Evolutionary conservation across 2,329 filamentous ascomycete genomes (phyloP), one percentile per base, ranked within the genome.

Genomic region (Thelonectria discophora): DNA sequence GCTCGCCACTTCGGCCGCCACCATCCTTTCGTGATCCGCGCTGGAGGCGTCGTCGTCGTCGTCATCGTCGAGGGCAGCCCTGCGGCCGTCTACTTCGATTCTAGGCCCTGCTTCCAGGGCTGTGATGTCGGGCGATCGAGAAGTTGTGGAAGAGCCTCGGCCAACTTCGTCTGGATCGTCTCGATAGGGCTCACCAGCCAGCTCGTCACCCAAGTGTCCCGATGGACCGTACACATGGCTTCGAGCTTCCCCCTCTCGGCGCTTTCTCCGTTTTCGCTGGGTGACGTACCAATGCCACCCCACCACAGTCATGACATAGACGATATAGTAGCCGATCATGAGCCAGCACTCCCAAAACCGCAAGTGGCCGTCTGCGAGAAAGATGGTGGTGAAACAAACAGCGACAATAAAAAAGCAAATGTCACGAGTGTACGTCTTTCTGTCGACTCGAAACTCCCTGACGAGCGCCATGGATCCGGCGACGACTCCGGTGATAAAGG

Each of bases 391-490:
- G 77, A 98, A 97, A 62, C 85, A 84, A 15, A 95, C 90, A 1
- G 95, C 92, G 12, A 92, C 83, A 58, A 96, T 90, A 76, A 99
- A 99, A 80, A 97, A 99, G 60, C 88, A 86, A 11, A 98, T 90
- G 73, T 99, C 95, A 66, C 95, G 86, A 20, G 97, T 86, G 74
- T 98, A 99, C 37, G 93, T 95, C 76, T 90, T 92, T 71, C 89
- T 90, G 55, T 92, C 91, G 54, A 99, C 95, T 67, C 90, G 90
- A 77, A 99, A 99, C 55, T 97, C 95, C 65, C 92, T 86, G n/a
- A 97, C 94, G 57, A 99, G 79, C 13, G 94, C 95, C 95, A 99
- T 99, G 58, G 93, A 97, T 15, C 95, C 95, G 5, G 94, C 93
- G 34, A 99, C 95, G 17, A 99, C 94, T 2, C 94, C 91, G 1